A percentile compares a stretch with the other conserved stretches of the same genome.
phyloP scores from a whole-genome alignment of 2,329 filamentous ascomycete species.

The Teratosphaeria zuluensis region DNA sequence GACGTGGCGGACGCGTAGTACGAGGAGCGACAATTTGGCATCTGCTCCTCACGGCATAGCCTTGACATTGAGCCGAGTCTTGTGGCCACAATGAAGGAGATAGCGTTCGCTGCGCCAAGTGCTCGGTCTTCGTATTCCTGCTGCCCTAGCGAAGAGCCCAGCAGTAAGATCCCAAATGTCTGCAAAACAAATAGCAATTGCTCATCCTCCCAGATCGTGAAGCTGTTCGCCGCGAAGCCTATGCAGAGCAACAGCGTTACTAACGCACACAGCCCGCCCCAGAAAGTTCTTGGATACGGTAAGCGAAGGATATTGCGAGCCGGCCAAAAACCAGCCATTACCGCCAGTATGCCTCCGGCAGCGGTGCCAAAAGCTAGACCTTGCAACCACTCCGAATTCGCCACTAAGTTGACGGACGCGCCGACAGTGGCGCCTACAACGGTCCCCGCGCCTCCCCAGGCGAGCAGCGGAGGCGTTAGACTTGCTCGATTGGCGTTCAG shows the following conservation, averaged over 20 bases:
- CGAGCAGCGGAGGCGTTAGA: slow-evolving; percentile 44
- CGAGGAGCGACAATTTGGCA: slow-evolving; percentile 90
- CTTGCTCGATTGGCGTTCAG: slow-evolving; percentile 44
- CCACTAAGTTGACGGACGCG: slow-evolving; percentile 13
- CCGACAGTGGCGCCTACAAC: slow-evolving; percentile 28
- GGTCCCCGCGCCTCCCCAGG: slow-evolving; percentile 41
- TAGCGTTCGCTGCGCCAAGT: slow-evolving; percentile 73
- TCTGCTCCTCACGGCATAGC: slow-evolving; percentile 93
- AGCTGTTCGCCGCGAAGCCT: slow-evolving; percentile 95
- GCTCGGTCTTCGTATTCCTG: slow-evolving; percentile 57
- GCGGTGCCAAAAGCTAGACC: slow-evolving; percentile 32
- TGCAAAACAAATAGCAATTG: slow-evolving; percentile 86
- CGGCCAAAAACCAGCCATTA: slow-evolving; percentile 28
- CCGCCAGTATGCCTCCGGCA: slow-evolving; percentile 30
- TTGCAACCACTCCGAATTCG: slow-evolving; percentile 13
- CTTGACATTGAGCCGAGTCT: slow-evolving; percentile 78
- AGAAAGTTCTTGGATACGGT: slow-evolving; percentile 63
- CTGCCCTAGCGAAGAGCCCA: slow-evolving; percentile 66
- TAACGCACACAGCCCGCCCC: slow-evolving; percentile 76
- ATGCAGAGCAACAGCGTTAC: slow-evolving; percentile 82
- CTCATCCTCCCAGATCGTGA: slow-evolving; percentile 96
- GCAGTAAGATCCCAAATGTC: slow-evolving; percentile 72
- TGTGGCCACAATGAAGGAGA: slow-evolving; percentile 70
- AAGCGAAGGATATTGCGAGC: slow-evolving; percentile 34
- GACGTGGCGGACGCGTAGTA: slow-evolving; percentile 90